A percentile compares a stretch with the other conserved stretches of the same genome.
Conservation (phyloP, 768 basidiomycete genomes). For the Melanogaster broomeanus region DNA sequence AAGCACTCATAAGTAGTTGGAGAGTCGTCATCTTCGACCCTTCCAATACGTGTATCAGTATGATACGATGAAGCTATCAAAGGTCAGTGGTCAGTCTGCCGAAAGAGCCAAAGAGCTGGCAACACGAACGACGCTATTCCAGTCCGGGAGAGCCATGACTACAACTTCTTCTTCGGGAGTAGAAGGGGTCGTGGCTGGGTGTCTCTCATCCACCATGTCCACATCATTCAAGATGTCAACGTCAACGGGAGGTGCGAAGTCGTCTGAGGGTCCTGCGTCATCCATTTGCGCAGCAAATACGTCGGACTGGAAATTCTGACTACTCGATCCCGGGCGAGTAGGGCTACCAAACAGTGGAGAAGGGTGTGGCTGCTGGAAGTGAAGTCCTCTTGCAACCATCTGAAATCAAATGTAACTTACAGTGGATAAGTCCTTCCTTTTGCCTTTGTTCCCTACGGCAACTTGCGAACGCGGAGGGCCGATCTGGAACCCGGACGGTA, state of each 20-base stretch:
- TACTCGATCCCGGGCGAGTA: constrained; percentile 6
- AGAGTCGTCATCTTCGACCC: constrained; percentile 45
- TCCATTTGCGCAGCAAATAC: constrained; percentile 16
- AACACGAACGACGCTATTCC: constrained; percentile 55
- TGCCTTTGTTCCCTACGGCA: constrained; percentile 15
- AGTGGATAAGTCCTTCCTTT: constrained; percentile 5
- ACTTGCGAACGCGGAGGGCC: constrained; percentile 20
- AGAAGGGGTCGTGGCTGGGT: constrained; percentile 4
- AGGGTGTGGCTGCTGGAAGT: constrained; percentile 8
- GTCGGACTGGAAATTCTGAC: constrained; percentile 19
- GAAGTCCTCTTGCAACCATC: background rate
- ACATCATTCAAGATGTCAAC: constrained; percentile 36
- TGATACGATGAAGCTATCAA: constrained; percentile 55
- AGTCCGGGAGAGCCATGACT: constrained; percentile 45
- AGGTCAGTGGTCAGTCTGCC: constrained; percentile 2
- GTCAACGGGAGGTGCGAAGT: constrained; percentile 14
- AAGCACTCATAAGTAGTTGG: constrained; percentile 49
- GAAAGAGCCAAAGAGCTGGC: background rate
- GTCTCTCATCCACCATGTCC: constrained; percentile 32
- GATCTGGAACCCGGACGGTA: constrained; percentile 28
- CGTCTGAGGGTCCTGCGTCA: constrained; percentile 8
- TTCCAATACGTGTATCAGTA: constrained; percentile 57
- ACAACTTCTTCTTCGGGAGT: constrained; percentile 33
- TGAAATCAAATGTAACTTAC: constrained; percentile 1
- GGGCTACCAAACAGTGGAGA: constrained; percentile 29